phyloP scores from a whole-genome alignment of 192 early-diverging fungal genomes.

The Spinellus fusiger region DNA sequence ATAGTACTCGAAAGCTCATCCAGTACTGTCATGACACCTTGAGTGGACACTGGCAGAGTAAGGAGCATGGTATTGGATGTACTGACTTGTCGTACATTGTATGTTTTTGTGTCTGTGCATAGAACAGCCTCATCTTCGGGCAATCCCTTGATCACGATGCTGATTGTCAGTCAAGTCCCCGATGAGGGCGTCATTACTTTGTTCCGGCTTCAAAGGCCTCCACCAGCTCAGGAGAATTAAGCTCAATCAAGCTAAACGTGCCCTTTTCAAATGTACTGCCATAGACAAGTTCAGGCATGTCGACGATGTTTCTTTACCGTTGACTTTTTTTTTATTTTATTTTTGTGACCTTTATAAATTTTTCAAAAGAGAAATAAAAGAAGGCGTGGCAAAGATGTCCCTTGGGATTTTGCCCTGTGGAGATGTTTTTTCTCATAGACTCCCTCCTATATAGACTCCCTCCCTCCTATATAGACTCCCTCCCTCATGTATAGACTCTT shows the following conservation, averaged over 20 bases:
- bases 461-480: too few species aligned
- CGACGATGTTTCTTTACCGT: neutral
- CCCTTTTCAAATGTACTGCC: slow-evolving; percentile 1
- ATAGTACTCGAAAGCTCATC: slow-evolving; percentile 37
- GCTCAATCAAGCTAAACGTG: slow-evolving; percentile 6
- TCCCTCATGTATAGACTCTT: too few species aligned
- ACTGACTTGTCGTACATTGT: slow-evolving; percentile 24
- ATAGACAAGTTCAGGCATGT: neutral
- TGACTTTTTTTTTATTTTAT: neutral
- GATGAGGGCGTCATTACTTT: neutral
- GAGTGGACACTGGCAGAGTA: neutral
- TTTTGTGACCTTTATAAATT: neutral
- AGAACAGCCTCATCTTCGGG: slow-evolving; percentile 36
- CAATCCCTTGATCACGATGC: slow-evolving; percentile 29
- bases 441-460: too few species aligned
- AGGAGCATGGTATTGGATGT: slow-evolving; percentile 32
- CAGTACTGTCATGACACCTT: slow-evolving; percentile 16
- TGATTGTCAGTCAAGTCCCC: neutral
- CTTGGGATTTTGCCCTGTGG: too few species aligned
- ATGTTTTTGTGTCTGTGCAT: slow-evolving; percentile 23
- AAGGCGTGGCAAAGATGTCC: too few species aligned
- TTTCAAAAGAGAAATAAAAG: neutral
- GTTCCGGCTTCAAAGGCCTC: slow-evolving; percentile 5
- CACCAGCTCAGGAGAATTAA: slow-evolving; percentile 3
- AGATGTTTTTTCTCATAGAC: too few species aligned